Evolutionary conservation across 2,329 filamentous ascomycete species (phyloP).

Genomic region (Xylariales sp.): DNA sequence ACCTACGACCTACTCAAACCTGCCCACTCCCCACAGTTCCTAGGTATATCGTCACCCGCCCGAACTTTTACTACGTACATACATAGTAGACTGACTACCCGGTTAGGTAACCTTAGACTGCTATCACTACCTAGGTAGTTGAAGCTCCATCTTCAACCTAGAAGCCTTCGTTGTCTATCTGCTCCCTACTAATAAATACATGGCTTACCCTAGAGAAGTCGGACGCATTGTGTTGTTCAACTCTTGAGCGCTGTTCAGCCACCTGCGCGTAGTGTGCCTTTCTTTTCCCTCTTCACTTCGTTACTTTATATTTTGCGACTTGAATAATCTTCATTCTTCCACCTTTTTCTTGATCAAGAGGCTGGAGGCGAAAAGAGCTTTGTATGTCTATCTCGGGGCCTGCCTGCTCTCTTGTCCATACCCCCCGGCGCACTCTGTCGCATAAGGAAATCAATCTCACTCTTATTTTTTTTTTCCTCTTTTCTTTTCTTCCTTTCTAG

Average conservation of each 20-base stretch:
- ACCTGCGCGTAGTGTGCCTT: constrained; percentile 10
- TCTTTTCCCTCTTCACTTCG: constrained; percentile 26
- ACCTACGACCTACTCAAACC: too few species aligned
- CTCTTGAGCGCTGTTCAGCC: constrained; percentile 5
- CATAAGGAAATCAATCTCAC: constrained; percentile 5
- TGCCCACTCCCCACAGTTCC: too few species aligned
- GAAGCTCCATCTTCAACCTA: neutral
- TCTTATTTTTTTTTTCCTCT: neutral
- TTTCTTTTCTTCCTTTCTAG: too few species aligned
- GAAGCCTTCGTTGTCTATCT: too few species aligned
- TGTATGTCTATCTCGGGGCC: constrained; percentile 15
- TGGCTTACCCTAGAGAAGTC: constrained; percentile 10
- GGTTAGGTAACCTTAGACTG: too few species aligned
- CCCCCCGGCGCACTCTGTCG: neutral
- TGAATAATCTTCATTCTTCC: neutral
- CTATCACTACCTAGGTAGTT: too few species aligned
- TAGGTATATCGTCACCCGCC: too few species aligned
- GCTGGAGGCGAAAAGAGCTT: constrained; percentile 3
- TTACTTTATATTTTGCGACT: constrained; percentile 20
- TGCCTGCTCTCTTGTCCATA: neutral
- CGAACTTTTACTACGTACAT: too few species aligned
- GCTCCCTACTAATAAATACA: too few species aligned
- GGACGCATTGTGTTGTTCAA: constrained; percentile 19
- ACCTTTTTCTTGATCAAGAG: constrained; percentile 5
- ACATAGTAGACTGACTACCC: too few species aligned